phyloP scores from a whole-genome alignment of 1,139 yeast genomes.

The Chernovozyma aurita region DNA sequence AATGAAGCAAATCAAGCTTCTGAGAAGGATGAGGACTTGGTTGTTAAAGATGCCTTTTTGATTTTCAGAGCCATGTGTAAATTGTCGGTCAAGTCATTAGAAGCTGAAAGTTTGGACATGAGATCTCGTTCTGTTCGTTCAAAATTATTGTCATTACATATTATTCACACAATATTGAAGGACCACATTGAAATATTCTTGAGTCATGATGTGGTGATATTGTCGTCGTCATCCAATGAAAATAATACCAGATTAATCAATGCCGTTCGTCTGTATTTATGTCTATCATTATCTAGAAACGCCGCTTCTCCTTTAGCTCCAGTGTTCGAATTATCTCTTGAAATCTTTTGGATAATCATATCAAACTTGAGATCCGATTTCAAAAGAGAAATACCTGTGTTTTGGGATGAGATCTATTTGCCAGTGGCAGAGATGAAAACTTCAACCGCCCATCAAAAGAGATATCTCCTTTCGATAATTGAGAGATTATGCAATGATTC shows the following conservation, averaged over 20 bases:
- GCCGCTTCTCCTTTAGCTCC: conserved; percentile 92
- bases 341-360: conserved; percentile 86
- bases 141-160: conserved; percentile 80
- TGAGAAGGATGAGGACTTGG: conserved; percentile 54
- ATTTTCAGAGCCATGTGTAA: conserved; percentile 94
- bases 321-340: conserved; percentile 86
- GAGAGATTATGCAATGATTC: conserved; percentile 86
- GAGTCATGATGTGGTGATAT: conserved; percentile 57
- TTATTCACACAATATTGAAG: conserved; percentile 79
- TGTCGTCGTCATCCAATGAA: conserved; percentile 54
- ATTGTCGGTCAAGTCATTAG: conserved; percentile 75
- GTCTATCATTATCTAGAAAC: conserved; percentile 80
- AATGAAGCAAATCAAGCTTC: conserved; percentile 46
- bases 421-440: conserved; percentile 91
- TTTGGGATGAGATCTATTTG: conserved; percentile 87
- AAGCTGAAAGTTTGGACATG: conserved; percentile 73
- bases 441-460: conserved; percentile 87
- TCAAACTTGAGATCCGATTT: conserved; percentile 82
- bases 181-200: conserved; percentile 83
- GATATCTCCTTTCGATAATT: conserved; percentile 74
- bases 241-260: conserved; percentile 59
- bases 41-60: conserved; percentile 86
- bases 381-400: conserved; percentile 89
- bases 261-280: conserved; percentile 80
- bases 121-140: conserved; percentile 90